Evolutionary conservation across 257 asterid species (phyloP), one percentile per base, ranked within the genome.

Genomic region (Solanum tarapatanum): DNA sequence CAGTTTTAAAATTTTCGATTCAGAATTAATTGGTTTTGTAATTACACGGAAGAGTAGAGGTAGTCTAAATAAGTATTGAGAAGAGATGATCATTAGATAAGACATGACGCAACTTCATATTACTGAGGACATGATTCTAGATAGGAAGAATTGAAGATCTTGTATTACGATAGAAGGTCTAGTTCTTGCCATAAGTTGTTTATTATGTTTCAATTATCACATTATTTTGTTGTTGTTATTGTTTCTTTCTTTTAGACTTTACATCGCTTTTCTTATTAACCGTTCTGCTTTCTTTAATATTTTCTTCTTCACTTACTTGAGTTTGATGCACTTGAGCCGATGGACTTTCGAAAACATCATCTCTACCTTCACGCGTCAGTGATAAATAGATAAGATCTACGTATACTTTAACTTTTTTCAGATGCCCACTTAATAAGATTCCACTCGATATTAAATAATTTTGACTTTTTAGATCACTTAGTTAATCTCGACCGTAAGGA

Each of bases 341-440:
- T 1, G 10, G 64, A 0, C 10, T 17, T 55, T 55, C 2, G 2
- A 17, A 55, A 2, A 55, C 9, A 17, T 55, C 10, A 6, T 55
- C 0, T 55, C n/a, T 55, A 17, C 4, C 8, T 51, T 51, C 2
- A 51, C 2, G 0, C 0, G 1, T 0, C 0, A 6, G 3, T 17
- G 3, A 17, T 51, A 51, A 51, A 0, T 51, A 51, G 62, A 17
- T 51, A 16, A 16, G 8, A 51, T 51, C n/a, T 17, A 51, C 4
- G 4, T 6, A 17, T 51, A 55, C 23, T 17, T 0, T 6, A 55
- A 17, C 4, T 17, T 17, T 51, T 55, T 55, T 51, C 10, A 17
- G 0, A 51, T 0, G 0, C 10, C 62, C 23, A 16, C 8, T 51
- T 51, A 51, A 51, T 51, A 13, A 51, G 1, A 16, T 11, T 11